These are phyloP conservation scores for Xylariaceae sp. DNA, from an alignment of 2,329 filamentous ascomycete genomes.

Conservation along the genomic window DNA sequence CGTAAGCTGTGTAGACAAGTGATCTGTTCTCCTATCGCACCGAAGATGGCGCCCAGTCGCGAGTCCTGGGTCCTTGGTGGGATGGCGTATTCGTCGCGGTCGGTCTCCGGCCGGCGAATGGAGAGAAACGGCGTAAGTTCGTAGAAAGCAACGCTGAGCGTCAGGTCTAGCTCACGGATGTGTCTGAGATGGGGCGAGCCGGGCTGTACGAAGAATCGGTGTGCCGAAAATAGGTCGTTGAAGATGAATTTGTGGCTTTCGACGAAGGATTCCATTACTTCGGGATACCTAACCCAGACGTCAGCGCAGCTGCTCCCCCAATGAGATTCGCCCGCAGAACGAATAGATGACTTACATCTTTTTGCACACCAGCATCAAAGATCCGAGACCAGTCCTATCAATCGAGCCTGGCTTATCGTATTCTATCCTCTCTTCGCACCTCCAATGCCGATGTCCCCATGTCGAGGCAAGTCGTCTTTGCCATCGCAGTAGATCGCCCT, in stretches of 20 bases:
- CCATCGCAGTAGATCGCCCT: constrained; percentile 25
- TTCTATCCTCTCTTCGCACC: constrained; percentile 27
- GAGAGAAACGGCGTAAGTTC: constrained; percentile 24
- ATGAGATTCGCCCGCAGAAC: background rate
- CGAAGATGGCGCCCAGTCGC: constrained; percentile 13
- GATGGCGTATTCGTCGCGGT: background rate
- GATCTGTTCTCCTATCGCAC: constrained; percentile 11
- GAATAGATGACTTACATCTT: constrained; percentile 26
- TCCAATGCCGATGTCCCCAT: constrained; percentile 32
- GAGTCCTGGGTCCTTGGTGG: constrained; percentile 1
- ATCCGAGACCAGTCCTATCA: constrained; percentile 23
- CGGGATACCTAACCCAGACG: constrained; percentile 25
- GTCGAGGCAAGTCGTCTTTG: constrained; percentile 26
- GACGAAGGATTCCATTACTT: constrained; percentile 29
- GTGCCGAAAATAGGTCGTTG: constrained; percentile 27
- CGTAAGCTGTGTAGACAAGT: constrained; percentile 26
- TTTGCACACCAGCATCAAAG: constrained; percentile 30
- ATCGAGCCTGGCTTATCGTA: constrained; percentile 20
- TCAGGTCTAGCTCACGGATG: constrained; percentile 28
- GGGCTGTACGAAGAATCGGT: constrained; percentile 26
- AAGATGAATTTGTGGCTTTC: constrained; percentile 29
- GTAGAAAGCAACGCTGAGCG: constrained; percentile 23
- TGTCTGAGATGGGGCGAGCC: constrained; percentile 21
- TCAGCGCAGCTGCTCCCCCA: constrained; percentile 8
- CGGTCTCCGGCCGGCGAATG: constrained; percentile 11